Evolutionary conservation across 148 eudicot species (phyloP).

Genomic region (Dianthus caryophyllus): DNA sequence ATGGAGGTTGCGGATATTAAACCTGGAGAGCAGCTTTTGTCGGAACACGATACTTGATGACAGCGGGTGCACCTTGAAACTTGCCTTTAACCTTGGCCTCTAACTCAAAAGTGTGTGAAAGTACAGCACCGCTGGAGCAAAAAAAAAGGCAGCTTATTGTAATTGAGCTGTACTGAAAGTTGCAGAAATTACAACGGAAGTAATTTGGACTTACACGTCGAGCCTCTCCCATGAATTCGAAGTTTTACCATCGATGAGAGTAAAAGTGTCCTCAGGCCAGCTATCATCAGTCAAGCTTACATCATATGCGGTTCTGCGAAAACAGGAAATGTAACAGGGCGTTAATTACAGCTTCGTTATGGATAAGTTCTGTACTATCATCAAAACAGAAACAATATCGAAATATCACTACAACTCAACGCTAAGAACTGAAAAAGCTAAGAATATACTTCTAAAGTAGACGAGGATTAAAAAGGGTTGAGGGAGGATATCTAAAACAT

Average conservation of each 20-base stretch:
- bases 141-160: slow-evolving; percentile 1
- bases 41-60: slow-evolving; percentile 76
- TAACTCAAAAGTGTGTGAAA: slow-evolving; percentile 72
- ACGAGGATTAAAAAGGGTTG: too few species aligned
- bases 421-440: not conserved
- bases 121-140: slow-evolving; percentile 61
- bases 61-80: slow-evolving; percentile 75
- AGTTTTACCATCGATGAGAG: slow-evolving; percentile 57
- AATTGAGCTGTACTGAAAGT: slow-evolving; percentile 6
- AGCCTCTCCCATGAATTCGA: slow-evolving; percentile 89
- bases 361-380: not conserved
- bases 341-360: not conserved
- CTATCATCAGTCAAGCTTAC: slow-evolving; percentile 67
- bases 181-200: not conserved
- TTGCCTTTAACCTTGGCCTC: slow-evolving; percentile 62
- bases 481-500: not conserved
- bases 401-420: not conserved
- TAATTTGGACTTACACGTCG: slow-evolving; percentile 57
- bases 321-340: slow-evolving; percentile 7
- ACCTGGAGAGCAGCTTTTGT: slow-evolving; percentile 86
- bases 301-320: slow-evolving; percentile 84
- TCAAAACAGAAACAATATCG: too few species aligned
- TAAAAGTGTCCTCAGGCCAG: slow-evolving; percentile 66
- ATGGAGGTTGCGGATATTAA: slow-evolving; percentile 16
- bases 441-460: too few species aligned